Evolutionary conservation across 23 red algal species (phyloP), one percentile per base, ranked within the genome.

Genomic region (Pyropia haitanensis): DNA sequence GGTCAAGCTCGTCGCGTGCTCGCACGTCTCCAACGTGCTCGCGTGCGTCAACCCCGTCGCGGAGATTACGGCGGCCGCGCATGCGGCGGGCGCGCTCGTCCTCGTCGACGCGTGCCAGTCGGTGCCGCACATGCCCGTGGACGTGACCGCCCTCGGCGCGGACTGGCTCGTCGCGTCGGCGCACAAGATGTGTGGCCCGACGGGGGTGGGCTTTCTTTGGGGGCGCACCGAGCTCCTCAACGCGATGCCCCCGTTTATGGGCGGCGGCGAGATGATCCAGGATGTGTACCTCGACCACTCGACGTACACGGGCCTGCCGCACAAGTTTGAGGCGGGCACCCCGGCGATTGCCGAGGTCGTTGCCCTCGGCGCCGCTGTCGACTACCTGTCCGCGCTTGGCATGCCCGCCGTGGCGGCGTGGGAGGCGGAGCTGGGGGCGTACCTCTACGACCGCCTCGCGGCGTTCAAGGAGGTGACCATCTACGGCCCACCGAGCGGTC

Each of bases 141-240:
- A 98, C 67, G 94, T 98, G 22, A 52, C 49, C 28, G 85, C 67
- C 14, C 23, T 98, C 6, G 94, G 72, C 34, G 84, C 79, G 56
- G 94, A 98, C 39, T 98, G 80, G 46, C 75, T 91, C 1, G 94
- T 91, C 48, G 94, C 86, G 18, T 79, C 69, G 2, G 94, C 73
- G 16, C 94, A 98, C 70, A 98, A 98, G 53, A 98, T 98, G 94
- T 98, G 94, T 72, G 94, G 78, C 39, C 94, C 94, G 34, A 90
- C 94, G 9, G 94, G 94, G 10, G 85, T 98, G 27, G 94, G 94
- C 17, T 80, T 98, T 73, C 68, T 98, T 48, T 98, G 73, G 49
- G 94, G 85, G 12, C 80, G 77, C 53, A 56, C 59, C n/a, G 62
- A 50, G 20, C 32, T 98, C n/a, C 66, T 82, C 34, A 80, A 90